Conservation (phyloP, 2,329 filamentous ascomycete genomes). For the Aaosphaeria arxii region DNA sequence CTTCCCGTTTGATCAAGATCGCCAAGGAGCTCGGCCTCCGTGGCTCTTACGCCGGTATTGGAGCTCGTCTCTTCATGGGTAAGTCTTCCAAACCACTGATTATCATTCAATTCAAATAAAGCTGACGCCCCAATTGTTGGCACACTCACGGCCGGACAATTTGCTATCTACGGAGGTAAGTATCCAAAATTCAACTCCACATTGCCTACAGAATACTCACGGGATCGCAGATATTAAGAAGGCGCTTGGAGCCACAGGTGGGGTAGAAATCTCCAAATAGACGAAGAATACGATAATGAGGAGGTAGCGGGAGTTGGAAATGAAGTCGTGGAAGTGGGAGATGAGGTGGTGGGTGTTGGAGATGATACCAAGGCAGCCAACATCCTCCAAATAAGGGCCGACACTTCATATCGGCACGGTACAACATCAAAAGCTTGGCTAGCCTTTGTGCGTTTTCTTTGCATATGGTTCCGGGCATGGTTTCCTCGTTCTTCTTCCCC, state of each 20-base stretch:
- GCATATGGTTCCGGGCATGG: background rate
- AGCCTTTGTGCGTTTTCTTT: background rate
- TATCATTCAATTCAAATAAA: background rate
- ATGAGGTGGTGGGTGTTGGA: constrained; percentile 3
- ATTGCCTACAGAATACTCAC: too few relatives aligned
- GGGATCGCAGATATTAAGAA: constrained; percentile 57
- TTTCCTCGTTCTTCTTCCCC: background rate
- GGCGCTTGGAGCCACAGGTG: constrained; percentile 63
- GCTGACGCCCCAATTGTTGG: constrained; percentile 50
- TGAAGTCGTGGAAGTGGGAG: constrained; percentile 11
- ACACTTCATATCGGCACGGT: constrained; percentile 7
- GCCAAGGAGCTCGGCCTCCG: constrained; percentile 77
- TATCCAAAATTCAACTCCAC: too few relatives aligned
- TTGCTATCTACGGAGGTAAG: constrained; percentile 70
- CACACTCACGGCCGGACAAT: constrained; percentile 60
- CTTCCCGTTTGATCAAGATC: constrained; percentile 81
- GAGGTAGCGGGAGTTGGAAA: constrained; percentile 6
- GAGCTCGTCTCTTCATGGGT: constrained; percentile 63
- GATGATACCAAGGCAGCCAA: constrained; percentile 30
- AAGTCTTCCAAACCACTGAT: background rate
- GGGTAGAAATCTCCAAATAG: constrained; percentile 38
- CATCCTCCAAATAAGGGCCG: constrained; percentile 9
- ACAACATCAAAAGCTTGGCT: background rate
- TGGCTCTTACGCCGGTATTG: constrained; percentile 77
- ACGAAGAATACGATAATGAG: background rate